Evolutionary conservation across 495 filamentous ascomycete species (phyloP).

Genomic region (Wilcoxina mikolae): DNA sequence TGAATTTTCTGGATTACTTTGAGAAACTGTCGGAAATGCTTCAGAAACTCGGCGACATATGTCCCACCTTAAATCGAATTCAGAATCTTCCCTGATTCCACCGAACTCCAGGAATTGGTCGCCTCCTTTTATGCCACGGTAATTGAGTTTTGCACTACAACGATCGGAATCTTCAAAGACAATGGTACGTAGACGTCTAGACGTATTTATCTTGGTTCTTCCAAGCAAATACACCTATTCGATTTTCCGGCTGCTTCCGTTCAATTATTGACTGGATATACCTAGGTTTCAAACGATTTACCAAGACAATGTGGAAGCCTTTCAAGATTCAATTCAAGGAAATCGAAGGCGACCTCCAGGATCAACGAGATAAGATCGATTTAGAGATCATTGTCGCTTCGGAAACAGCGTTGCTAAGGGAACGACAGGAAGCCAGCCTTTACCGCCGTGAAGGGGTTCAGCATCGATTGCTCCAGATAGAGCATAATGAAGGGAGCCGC

Average conservation of each 20-base stretch:
- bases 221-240: too few species aligned
- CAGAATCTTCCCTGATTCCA: slow-evolving; percentile 9
- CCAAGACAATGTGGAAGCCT: slow-evolving; percentile 5
- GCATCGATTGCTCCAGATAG: not conserved
- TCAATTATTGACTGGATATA: too few species aligned
- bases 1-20: slow-evolving; percentile 13
- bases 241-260: too few species aligned
- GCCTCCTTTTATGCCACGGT: slow-evolving; percentile 6
- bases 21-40: slow-evolving; percentile 9
- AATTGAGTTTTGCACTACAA: slow-evolving; percentile 8
- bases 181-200: slow-evolving; percentile 7
- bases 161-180: slow-evolving; percentile 8
- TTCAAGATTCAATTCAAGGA: slow-evolving; percentile 7
- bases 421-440: slow-evolving; percentile 5
- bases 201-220: too few species aligned
- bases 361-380: slow-evolving; percentile 1
- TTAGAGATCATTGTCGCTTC: slow-evolving; percentile 3
- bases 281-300: too few species aligned
- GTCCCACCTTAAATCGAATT: slow-evolving; percentile 1
- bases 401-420: not conserved
- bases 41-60: slow-evolving; percentile 4
- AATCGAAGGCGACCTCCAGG: slow-evolving; percentile 2
- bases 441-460: not conserved
- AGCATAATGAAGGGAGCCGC: not conserved
- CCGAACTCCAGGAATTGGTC: slow-evolving; percentile 8